phyloP scores from a whole-genome alignment of 805 yeast species.

The Yamadazyma sp. region DNA sequence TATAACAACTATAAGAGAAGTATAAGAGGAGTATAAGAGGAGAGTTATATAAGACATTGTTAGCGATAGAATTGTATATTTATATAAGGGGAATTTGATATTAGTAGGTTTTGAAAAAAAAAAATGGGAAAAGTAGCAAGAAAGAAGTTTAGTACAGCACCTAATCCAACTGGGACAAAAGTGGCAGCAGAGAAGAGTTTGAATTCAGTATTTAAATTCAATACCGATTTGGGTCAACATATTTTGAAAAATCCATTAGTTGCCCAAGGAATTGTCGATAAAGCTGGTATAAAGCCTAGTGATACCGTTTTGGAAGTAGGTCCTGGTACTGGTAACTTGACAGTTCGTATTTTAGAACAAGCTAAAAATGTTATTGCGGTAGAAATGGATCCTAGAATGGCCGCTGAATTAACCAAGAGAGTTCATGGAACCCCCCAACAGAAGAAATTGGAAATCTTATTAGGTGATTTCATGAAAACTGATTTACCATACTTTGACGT shows the following conservation, averaged over 20 bases:
- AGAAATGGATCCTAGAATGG: constrained; percentile 99
- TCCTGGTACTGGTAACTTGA: constrained; percentile 98
- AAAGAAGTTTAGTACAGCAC: constrained; percentile 53
- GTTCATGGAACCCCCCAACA: constrained; percentile 96
- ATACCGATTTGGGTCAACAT: constrained; percentile 96
- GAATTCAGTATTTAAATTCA: constrained; percentile 90
- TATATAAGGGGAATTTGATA: too few species aligned
- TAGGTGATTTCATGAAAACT: constrained; percentile 95
- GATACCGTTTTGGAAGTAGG: constrained; percentile 96
- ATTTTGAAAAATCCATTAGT: constrained; percentile 92
- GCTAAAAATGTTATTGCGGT: constrained; percentile 94
- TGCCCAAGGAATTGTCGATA: constrained; percentile 97
- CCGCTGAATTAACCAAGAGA: constrained; percentile 95
- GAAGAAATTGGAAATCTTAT: constrained; percentile 82
- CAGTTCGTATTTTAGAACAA: constrained; percentile 87
- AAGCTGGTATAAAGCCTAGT: constrained; percentile 88
- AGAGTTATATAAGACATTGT: neutral
- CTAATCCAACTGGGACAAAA: constrained; percentile 49
- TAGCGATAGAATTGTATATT: too few species aligned
- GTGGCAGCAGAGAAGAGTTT: constrained; percentile 69
- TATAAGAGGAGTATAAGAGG: neutral
- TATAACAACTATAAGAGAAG: neutral
- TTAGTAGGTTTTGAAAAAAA: neutral
- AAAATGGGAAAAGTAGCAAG: constrained; percentile 62
- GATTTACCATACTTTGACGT: constrained; percentile 93